Percentiles rank a stretch among this genome's conserved stretches.
Evolutionary conservation across 2,329 filamentous ascomycete species (phyloP).

Genomic region (Fusarium gaditjirri): DNA sequence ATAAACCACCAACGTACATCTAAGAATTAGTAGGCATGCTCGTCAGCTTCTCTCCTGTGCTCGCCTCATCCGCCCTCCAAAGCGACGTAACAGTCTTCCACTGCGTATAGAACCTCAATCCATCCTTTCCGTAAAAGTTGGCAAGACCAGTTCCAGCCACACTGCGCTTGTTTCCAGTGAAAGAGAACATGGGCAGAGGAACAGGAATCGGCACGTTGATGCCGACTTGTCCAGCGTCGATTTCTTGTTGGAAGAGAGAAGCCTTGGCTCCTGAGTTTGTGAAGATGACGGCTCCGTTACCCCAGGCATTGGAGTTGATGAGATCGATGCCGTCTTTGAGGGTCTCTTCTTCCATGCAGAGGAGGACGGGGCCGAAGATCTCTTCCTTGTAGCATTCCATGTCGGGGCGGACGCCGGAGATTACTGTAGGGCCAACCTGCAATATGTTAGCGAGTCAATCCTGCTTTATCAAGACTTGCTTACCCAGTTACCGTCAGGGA

Average conservation of each 20-base stretch:
- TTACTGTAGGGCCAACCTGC: slow-evolving; percentile 76
- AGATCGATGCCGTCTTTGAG: slow-evolving; percentile 80
- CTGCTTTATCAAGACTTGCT: fast-evolving
- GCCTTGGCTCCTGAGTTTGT: slow-evolving; percentile 78
- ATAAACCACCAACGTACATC: fast-evolving
- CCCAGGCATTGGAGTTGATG: slow-evolving; percentile 84
- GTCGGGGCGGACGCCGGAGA: slow-evolving; percentile 76
- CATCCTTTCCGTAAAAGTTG: slow-evolving; percentile 91
- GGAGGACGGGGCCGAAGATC: slow-evolving; percentile 83
- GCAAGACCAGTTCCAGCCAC: slow-evolving; percentile 87
- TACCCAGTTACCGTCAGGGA: slow-evolving; percentile 74
- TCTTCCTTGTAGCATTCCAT: slow-evolving; percentile 85
- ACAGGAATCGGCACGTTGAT: slow-evolving; percentile 81
- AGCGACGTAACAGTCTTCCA: slow-evolving; percentile 91
- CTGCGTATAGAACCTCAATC: slow-evolving; percentile 90
- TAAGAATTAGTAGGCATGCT: slow-evolving; percentile 20
- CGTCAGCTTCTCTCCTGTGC: slow-evolving; percentile 23
- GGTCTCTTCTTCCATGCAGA: slow-evolving; percentile 77
- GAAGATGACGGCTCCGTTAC: slow-evolving; percentile 83
- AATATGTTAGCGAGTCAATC: not conserved
- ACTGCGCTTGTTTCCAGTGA: slow-evolving; percentile 81
- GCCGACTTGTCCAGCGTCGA: slow-evolving; percentile 82
- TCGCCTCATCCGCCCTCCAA: slow-evolving; percentile 62
- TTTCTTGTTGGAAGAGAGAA: slow-evolving; percentile 77
- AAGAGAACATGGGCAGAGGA: slow-evolving; percentile 73